Percentiles rank a stretch among this genome's conserved stretches.
Conservation (phyloP, 2,329 filamentous ascomycete species). For the Ophiostoma pallidulum region DNA sequence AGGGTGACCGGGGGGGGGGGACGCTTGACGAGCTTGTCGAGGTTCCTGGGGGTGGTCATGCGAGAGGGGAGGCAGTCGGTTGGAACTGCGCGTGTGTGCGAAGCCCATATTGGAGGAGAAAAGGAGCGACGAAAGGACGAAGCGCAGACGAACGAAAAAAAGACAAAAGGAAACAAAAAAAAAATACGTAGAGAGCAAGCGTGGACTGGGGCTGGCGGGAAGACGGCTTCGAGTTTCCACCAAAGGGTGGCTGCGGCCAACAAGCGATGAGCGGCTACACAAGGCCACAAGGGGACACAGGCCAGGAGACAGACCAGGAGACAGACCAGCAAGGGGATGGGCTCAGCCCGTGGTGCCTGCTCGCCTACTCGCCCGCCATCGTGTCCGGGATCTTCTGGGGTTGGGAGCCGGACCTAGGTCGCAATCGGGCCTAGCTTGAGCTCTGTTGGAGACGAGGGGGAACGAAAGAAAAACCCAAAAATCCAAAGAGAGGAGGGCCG, state of each 20-base stretch:
- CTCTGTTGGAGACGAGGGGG: background rate
- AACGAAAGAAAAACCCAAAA: too few species aligned
- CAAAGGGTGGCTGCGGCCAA: background rate
- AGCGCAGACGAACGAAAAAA: background rate
- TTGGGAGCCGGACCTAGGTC: constrained; percentile 6
- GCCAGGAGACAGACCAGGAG: too few species aligned
- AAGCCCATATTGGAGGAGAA: background rate
- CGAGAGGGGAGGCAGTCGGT: background rate
- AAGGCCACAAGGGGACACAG: too few species aligned
- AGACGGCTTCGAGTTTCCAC: constrained; percentile 8
- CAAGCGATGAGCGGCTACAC: too few species aligned
- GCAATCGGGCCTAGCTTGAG: constrained; percentile 1
- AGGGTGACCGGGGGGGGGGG: background rate
- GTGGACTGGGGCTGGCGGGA: background rate
- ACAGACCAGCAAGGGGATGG: too few species aligned
- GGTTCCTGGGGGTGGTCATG: background rate
- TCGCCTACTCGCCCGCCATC: too few species aligned
- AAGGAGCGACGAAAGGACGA: background rate
- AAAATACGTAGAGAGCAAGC: too few species aligned
- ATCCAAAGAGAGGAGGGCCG: too few species aligned
- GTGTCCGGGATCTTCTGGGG: background rate
- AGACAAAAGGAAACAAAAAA: too few species aligned
- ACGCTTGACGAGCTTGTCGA: too few species aligned
- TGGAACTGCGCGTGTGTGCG: background rate
- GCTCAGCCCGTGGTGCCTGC: too few species aligned